Base-by-base conservation (phyloP, 805 yeast genomes). In the Cyberlindnera maclurae region DNA sequence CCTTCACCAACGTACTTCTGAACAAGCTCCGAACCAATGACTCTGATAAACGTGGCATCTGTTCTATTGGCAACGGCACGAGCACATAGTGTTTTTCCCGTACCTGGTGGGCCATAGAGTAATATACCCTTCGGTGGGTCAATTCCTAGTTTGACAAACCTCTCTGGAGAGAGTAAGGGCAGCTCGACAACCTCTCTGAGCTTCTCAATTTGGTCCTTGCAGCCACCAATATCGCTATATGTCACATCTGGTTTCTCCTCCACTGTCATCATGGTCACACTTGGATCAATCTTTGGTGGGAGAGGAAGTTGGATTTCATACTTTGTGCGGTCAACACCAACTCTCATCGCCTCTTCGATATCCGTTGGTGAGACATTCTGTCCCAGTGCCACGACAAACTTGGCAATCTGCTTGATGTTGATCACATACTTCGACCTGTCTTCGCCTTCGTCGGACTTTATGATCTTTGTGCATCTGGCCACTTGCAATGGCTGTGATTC, bases 1-100 rank as follows among this genome's bases (percentile, higher is more conserved):
- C 99, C 99, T 68, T 93, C 99, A 60, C 99, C 99, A 37, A 93
- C 97, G 61, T 93, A 93, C 62, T 93, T 93, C 63, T 93, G 99
- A 24, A 93, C 98, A 60, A 93, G 73, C 64, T 93, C 98, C 1
- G 97, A 90, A 9, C 98, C 99, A 67, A 93, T 93, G 38, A 93
- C 98, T 57, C 98, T 81, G 47, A 93, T 93, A 54, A 93, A 93
- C 0, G 99, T 93, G 18, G 99, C 98, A 64, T 93, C 98, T 3
- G 99, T 93, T 70, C 98, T 82, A 63, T 93, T 93, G 34, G 99
- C 99, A 16, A 93, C 98, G 1, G 99, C 99, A 56, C 99, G 77
- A 0, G 99, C 99, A 70, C 97, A 93, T 40, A 93, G 68, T 1
- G 99, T 93, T 60, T 93, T 93, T 63, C 99, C 98, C 1, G 98